These are phyloP conservation scores for Arxiozyma slooffiae DNA, from an alignment of 1,139 yeast genomes.

Conservation along the genomic window DNA sequence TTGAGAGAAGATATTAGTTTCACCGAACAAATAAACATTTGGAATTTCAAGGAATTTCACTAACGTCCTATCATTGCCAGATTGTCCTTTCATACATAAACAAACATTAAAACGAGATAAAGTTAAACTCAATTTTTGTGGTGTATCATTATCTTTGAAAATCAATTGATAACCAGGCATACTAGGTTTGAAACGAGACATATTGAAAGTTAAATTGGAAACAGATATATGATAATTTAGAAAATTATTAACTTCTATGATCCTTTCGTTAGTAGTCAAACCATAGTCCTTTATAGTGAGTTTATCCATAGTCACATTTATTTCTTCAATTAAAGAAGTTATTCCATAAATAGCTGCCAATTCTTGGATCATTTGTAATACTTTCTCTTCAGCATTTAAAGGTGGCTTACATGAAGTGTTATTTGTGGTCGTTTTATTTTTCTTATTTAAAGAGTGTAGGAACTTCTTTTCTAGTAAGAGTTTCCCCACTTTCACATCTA, in stretches of 20 bases:
- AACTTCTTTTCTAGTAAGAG: conserved; percentile 8
- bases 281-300: conserved; percentile 17
- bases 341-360: conserved; percentile 8
- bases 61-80: conserved; percentile 10
- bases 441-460: conserved; percentile 3
- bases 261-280: conserved; percentile 15
- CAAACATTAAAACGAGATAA: conserved; percentile 35
- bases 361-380: conserved; percentile 8
- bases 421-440: neutral
- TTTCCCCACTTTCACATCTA: conserved; percentile 11
- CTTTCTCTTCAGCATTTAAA: conserved; percentile 6
- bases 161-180: conserved; percentile 52
- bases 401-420: neutral
- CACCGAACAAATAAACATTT: conserved; percentile 42
- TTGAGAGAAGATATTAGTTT: conserved; percentile 44
- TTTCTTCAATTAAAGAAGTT: conserved; percentile 12
- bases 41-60: conserved; percentile 46
- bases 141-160: conserved; percentile 44
- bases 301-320: conserved; percentile 20
- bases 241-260: conserved; percentile 15
- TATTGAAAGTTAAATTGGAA: conserved; percentile 24
- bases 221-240: conserved; percentile 17
- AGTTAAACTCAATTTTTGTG: conserved; percentile 42
- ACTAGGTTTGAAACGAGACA: conserved; percentile 25
- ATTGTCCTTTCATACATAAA: conserved; percentile 30